A percentile compares a stretch with the other conserved stretches of the same genome.
These are phyloP conservation scores for Glutinoglossum americanum DNA, from an alignment of 495 filamentous ascomycete species.

Conservation along the genomic window DNA sequence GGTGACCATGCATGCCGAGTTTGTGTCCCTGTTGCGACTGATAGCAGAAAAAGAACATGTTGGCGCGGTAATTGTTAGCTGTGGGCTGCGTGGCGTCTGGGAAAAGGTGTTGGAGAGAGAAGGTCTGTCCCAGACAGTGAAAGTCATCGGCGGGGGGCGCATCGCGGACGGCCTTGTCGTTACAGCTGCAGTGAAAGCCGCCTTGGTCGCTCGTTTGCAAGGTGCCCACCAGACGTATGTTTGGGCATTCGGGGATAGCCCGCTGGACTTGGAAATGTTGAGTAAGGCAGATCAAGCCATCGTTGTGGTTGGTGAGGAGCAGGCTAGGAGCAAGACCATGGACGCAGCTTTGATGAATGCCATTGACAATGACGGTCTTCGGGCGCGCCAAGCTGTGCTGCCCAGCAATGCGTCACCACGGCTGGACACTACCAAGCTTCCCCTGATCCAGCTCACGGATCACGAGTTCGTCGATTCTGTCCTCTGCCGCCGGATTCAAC, in stretches of 20 bases:
- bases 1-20: conserved; percentile 28
- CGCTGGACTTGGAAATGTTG: conserved; percentile 38
- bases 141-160: conserved; percentile 34
- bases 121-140: conserved; percentile 23
- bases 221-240: conserved; percentile 19
- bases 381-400: conserved; percentile 26
- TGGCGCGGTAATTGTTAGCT: conserved; percentile 32
- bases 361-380: conserved; percentile 22
- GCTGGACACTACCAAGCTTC: conserved; percentile 25
- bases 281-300: conserved; percentile 29
- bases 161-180: conserved; percentile 29
- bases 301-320: conserved; percentile 32
- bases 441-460: conserved; percentile 19
- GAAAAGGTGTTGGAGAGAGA: conserved; percentile 27
- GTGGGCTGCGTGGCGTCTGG: conserved; percentile 35
- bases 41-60: conserved; percentile 20
- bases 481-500: conserved; percentile 9
- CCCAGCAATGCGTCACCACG: conserved; percentile 21
- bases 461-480: conserved; percentile 19
- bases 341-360: conserved; percentile 23
- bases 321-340: conserved; percentile 33
- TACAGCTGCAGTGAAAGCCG: conserved; percentile 29
- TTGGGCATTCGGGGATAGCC: conserved; percentile 43
- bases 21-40: conserved; percentile 23
- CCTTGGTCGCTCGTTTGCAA: conserved; percentile 23